Evolutionary conservation across 352 stramenopile genomes (phyloP).

Genomic region (Phytophthora pinifolia): DNA sequence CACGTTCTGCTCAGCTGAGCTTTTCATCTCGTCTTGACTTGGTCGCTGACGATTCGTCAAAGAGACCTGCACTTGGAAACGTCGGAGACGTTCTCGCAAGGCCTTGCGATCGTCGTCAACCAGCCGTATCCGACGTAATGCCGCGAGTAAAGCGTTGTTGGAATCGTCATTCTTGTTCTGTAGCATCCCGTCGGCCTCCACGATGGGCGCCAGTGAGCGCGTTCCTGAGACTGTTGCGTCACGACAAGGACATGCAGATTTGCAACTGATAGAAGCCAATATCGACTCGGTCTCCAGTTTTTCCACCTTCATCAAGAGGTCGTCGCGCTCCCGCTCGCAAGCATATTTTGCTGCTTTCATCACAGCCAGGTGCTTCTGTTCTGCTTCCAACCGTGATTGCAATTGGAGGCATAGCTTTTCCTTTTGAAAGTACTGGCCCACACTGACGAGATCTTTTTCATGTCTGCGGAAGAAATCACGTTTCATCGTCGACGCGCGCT

Average conservation of each 20-base stretch:
- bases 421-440: slow-evolving; percentile 29
- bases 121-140: slow-evolving; percentile 18
- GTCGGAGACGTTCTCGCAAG: slow-evolving; percentile 15
- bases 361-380: slow-evolving; percentile 10
- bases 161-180: neutral
- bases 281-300: slow-evolving; percentile 26
- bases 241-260: no score
- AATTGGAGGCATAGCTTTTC: slow-evolving; percentile 28
- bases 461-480: slow-evolving; percentile 16
- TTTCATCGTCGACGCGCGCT: slow-evolving; percentile 17
- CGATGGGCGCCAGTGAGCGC: neutral
- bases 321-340: slow-evolving; percentile 23
- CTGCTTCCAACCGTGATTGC: slow-evolving; percentile 23
- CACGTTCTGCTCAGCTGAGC: neutral
- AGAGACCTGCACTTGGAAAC: slow-evolving; percentile 19
- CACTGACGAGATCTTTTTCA: slow-evolving; percentile 26
- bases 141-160: slow-evolving; percentile 5
- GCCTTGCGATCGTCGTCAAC: slow-evolving; percentile 16
- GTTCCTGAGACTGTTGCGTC: no score
- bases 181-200: no score
- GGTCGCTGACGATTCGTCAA: slow-evolving; percentile 7
- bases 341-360: slow-evolving; percentile 25
- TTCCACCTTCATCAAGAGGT: slow-evolving; percentile 26
- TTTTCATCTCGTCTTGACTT: neutral
- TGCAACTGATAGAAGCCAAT: slow-evolving; percentile 2